Percentiles rank a stretch among this genome's conserved stretches.
phyloP scores from a whole-genome alignment of 306 rosid species.

The Cicer yamashitae region DNA sequence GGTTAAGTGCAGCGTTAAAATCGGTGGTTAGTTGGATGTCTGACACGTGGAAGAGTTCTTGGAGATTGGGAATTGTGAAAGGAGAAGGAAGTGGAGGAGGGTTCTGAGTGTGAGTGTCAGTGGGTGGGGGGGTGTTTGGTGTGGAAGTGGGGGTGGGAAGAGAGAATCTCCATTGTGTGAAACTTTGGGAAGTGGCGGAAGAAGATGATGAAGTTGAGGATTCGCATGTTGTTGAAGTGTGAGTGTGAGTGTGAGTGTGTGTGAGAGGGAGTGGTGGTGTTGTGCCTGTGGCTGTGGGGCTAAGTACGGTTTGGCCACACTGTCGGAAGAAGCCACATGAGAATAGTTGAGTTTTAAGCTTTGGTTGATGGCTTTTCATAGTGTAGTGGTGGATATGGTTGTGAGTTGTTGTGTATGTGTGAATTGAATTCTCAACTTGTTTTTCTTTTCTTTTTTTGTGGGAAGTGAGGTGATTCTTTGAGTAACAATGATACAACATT shows the following conservation, averaged over 20 bases:
- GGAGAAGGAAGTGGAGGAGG: slow-evolving; percentile 26
- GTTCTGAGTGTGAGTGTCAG: neutral
- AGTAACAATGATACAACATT: no score
- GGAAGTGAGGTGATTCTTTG: no score
- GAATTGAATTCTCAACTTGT: neutral
- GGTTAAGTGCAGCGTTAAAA: slow-evolving; percentile 66
- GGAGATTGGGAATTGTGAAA: slow-evolving; percentile 49
- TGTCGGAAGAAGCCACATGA: slow-evolving; percentile 93
- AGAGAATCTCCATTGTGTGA: slow-evolving; percentile 91
- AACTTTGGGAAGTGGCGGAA: slow-evolving; percentile 88
- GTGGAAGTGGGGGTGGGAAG: slow-evolving; percentile 55
- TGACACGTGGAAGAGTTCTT: slow-evolving; percentile 76
- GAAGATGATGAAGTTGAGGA: slow-evolving; percentile 72
- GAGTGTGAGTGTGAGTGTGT: neutral
- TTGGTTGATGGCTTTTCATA: slow-evolving; percentile 83
- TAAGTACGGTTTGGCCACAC: slow-evolving; percentile 79
- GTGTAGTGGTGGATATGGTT: neutral
- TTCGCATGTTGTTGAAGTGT: slow-evolving; percentile 55
- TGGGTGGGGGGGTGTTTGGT: slow-evolving; percentile 20
- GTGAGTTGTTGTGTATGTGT: neutral
- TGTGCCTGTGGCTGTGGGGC: slow-evolving; percentile 67
- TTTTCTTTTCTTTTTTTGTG: no score
- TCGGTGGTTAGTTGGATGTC: slow-evolving; percentile 73
- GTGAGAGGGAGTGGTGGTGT: slow-evolving; percentile 60
- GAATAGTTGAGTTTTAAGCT: slow-evolving; percentile 91